Percentiles rank a stretch among this genome's conserved stretches.
These are phyloP conservation scores for Neurospora sublineolata DNA, from an alignment of 495 filamentous ascomycete species.

Conservation along the genomic window DNA sequence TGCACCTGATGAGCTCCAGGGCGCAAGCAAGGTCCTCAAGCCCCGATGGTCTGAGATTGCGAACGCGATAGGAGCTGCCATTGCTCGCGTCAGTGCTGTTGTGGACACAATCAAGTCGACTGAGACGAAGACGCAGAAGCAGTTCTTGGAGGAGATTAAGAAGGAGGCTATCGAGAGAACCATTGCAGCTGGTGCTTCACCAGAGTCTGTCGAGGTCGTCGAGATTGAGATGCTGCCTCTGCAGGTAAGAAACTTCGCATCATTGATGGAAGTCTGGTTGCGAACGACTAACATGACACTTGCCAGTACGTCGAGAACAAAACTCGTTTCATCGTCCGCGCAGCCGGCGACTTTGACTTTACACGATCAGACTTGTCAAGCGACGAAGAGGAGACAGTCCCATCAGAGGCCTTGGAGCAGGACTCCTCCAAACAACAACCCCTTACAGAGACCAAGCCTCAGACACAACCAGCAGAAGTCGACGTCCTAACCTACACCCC, in stretches of 20 bases:
- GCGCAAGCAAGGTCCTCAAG: slow-evolving; percentile 24
- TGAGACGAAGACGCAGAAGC: slow-evolving; percentile 14
- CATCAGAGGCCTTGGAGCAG: slow-evolving; percentile 7
- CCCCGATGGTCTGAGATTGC: slow-evolving; percentile 33
- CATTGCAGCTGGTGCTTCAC: slow-evolving; percentile 33
- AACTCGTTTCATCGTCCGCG: slow-evolving; percentile 38
- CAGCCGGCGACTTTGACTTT: slow-evolving; percentile 40
- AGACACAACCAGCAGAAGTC: slow-evolving; percentile 9
- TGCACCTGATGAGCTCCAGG: slow-evolving; percentile 19
- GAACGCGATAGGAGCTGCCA: slow-evolving; percentile 48
- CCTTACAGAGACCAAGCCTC: slow-evolving; percentile 5
- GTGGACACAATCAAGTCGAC: slow-evolving; percentile 28
- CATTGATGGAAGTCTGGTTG: not conserved
- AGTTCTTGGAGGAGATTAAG: slow-evolving; percentile 21
- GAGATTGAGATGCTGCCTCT: slow-evolving; percentile 16
- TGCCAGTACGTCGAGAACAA: slow-evolving; percentile 39
- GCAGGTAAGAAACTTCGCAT: slow-evolving; percentile 4
- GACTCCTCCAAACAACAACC: slow-evolving; percentile 11
- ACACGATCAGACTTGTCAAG: slow-evolving; percentile 19
- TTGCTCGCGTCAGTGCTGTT: slow-evolving; percentile 38
- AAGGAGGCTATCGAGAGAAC: slow-evolving; percentile 19
- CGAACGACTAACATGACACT: not conserved
- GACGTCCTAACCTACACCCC: slow-evolving; percentile 42
- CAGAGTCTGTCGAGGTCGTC: slow-evolving; percentile 12
- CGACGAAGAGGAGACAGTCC: not conserved